Base-by-base conservation (phyloP, 805 yeast species). In the Metschnikowia aberdeeniae region DNA sequence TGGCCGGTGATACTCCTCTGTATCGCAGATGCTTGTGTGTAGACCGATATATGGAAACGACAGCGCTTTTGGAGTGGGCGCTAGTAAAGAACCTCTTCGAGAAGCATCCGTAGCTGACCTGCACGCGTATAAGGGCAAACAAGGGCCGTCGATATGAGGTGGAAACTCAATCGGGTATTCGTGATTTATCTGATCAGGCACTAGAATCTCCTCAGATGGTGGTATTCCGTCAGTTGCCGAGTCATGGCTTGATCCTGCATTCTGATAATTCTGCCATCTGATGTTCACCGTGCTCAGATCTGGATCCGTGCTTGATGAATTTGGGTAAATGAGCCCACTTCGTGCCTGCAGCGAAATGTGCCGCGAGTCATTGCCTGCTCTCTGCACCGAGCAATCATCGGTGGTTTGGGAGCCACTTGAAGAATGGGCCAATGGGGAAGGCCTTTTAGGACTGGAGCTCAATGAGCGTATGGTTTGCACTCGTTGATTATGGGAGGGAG, bases 401-500 rank as follows among this genome's bases (percentile, higher is more conserved):
- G 3, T 19, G 7, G 4, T 28, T n/a, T 20, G 19, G 4, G 7
- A 6, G 11, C 22, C 40, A 8, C 40, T 29, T 7, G 40, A 37
- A n/a, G 34, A 37, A n/a, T 37, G 13, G 8, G 27, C 13, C 14
- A 37, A 29, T n/a, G 40, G 33, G 12, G 40, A 29, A 13, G 26
- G 34, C 40, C 40, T 19, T n/a, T 32, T 11, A 24, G 34, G 40
- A 37, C 40, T 37, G 13, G 34, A 29, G n/a, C 40, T 37, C 32
- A 19, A 29, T 14, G 40, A 37, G 19, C 40, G 40, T 19, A 37
- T 29, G n/a, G 40, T 37, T 37, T 37, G 40, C 40, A 37, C 40
- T 8, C 34, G 40, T 7, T 37, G 40, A 29, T 37, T 20, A 20
- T 8, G n/a, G 10, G 40, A 19, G 8, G 33, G 28, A 24, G 34